Conservation (phyloP, 2,329 filamentous ascomycete species). For the Cladosporium oxysporum region DNA sequence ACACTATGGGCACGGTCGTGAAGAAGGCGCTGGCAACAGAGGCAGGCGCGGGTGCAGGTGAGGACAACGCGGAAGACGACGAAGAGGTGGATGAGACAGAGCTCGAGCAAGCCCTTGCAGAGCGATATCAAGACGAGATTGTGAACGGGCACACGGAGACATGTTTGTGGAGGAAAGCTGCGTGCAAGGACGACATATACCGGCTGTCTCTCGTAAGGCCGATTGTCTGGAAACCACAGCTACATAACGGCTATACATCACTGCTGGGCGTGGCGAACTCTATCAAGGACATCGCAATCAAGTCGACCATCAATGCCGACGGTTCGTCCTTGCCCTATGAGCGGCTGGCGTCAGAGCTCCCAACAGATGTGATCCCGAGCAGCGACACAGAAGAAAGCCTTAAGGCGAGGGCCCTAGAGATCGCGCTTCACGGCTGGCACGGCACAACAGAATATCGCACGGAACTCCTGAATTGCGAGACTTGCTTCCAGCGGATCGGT, state of each 20-base stretch:
- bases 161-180: conserved; percentile 82
- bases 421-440: conserved; percentile 51
- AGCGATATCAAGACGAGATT: conserved; percentile 74
- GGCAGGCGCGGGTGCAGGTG: conserved; percentile 26
- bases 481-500: conserved; percentile 84
- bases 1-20: conserved; percentile 48
- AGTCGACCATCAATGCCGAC: conserved; percentile 18
- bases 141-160: conserved; percentile 73
- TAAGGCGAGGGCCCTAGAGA: conserved; percentile 32
- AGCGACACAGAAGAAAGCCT: conserved; percentile 15
- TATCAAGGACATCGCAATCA: conserved; percentile 31
- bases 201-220: conserved; percentile 52
- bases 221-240: conserved; percentile 37
- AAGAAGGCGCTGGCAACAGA: conserved; percentile 6
- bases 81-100: conserved; percentile 29
- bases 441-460: conserved; percentile 61
- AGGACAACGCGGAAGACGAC: conserved; percentile 57
- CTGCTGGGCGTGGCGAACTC: conserved; percentile 30
- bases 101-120: conserved; percentile 66
- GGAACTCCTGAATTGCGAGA: conserved; percentile 76
- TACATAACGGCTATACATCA: conserved; percentile 34
- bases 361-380: conserved; percentile 27
- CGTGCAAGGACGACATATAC: conserved; percentile 78
- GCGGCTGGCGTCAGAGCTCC: conserved; percentile 33
- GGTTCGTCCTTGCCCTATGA: conserved; percentile 21